phyloP scores from a whole-genome alignment of 2,329 filamentous ascomycete species.

The Gnomoniopsis smithogilvyi region DNA sequence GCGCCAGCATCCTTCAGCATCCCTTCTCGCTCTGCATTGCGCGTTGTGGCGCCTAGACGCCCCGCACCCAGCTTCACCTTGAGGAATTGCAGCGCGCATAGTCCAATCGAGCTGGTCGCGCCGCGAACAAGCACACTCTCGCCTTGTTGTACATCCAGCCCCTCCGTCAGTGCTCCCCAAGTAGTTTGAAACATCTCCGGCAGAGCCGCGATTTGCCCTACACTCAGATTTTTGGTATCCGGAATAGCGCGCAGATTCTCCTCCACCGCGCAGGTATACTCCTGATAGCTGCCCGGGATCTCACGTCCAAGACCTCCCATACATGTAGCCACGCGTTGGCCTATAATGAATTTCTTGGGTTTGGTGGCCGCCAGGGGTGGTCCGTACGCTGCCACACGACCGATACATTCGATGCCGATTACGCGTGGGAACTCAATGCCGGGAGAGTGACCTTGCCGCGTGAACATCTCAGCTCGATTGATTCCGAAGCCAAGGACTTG shows the following conservation, averaged over 20 bases:
- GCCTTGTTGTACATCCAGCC: slow-evolving; percentile 33
- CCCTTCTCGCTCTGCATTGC: slow-evolving; percentile 30
- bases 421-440: slow-evolving; percentile 39
- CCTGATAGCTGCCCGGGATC: slow-evolving; percentile 47
- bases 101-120: slow-evolving; percentile 44
- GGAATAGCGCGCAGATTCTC: slow-evolving; percentile 35
- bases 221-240: slow-evolving; percentile 27
- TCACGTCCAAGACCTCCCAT: slow-evolving; percentile 46
- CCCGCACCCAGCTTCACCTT: slow-evolving; percentile 32
- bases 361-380: slow-evolving; percentile 23
- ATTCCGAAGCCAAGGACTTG: slow-evolving; percentile 41
- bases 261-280: slow-evolving; percentile 42
- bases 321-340: slow-evolving; percentile 40
- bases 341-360: slow-evolving; percentile 31
- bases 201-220: slow-evolving; percentile 36
- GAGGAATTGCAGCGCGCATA: slow-evolving; percentile 43
- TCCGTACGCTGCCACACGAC: slow-evolving; percentile 33
- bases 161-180: slow-evolving; percentile 39
- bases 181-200: slow-evolving; percentile 51
- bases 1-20: slow-evolving; percentile 37
- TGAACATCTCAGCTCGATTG: slow-evolving; percentile 43
- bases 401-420: slow-evolving; percentile 44
- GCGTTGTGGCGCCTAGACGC: slow-evolving; percentile 37
- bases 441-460: slow-evolving; percentile 40
- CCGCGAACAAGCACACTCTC: slow-evolving; percentile 46